Evolutionary conservation across 1,284 basidiomycete genomes (phyloP), one percentile per base, ranked within the genome.

Genomic region (Golubevia sp.): DNA sequence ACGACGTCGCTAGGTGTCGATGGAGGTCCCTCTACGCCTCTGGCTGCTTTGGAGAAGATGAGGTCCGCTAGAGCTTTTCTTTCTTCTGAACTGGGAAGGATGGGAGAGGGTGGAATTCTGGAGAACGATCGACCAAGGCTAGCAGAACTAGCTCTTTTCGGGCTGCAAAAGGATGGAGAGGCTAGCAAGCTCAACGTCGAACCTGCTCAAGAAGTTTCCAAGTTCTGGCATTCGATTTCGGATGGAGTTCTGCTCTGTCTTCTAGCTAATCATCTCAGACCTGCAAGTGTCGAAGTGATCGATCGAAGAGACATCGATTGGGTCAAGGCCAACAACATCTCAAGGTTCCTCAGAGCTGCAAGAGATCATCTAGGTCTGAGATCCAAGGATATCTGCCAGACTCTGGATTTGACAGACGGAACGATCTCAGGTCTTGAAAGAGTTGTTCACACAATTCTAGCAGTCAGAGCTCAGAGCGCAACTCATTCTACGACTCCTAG

Each of bases 221-320:
- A 64, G 23, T 77, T 77, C 51, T 77, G 74, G 73, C 49, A 48
- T 49, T 62, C 62, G 54, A 67, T 77, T 24, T 63, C 68, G 8
- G 73, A 74, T 25, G 74, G 74, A 23, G 71, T 75, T n/a, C 61
- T 77, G 18, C 68, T 77, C 18, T 77, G 70, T 55, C 56, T 73
- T 21, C 64, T 77, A 2, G 67, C 67, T 15, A 73, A 72, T 54
- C 62, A 66, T 11, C 67, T 76, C 15, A 52, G 57, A 50, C 68
- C 69, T 18, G 64, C 58, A 0, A 59, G 61, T 56, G 62, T 75
- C 34, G 65, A 73, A 11, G 61, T 61, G 21, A 71, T 75, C 63
- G 73, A 75, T 54, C 70, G 73, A 44, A 44, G 73, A 44, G 67
- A 73, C 30, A 56, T 64, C 27, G 68, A 75, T 6, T 75, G 70